A percentile compares a stretch with the other conserved stretches of the same genome.
Conservation (phyloP, 345 rosid genomes). For the Brassica incana region DNA sequence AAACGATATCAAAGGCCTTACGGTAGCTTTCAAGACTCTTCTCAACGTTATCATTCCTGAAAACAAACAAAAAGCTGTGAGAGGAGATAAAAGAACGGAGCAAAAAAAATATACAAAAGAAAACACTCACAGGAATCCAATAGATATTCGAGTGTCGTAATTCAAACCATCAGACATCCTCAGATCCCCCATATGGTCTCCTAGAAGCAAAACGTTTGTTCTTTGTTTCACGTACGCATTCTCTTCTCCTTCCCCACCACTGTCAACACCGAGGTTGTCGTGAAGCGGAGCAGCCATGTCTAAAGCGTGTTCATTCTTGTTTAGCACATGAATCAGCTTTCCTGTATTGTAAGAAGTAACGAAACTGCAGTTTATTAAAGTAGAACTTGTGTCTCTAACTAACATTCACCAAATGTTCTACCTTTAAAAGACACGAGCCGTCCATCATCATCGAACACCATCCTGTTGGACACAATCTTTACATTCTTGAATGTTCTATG, state of each 20-base stretch:
- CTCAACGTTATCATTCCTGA: constrained; percentile 75
- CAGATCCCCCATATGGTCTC: constrained; percentile 85
- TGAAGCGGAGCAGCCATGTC: constrained; percentile 90
- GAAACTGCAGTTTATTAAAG: constrained; percentile 8
- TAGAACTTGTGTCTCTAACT: background rate
- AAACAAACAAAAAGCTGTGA: too few species aligned
- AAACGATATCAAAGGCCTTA: constrained; percentile 70
- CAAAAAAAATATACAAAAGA: too few species aligned
- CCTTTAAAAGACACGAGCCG: constrained; percentile 78
- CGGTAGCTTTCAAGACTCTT: constrained; percentile 61
- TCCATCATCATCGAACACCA: constrained; percentile 67
- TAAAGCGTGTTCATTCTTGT: constrained; percentile 87
- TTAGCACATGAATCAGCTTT: constrained; percentile 75
- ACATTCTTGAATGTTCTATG: constrained; percentile 68
- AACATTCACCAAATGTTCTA: constrained; percentile 28
- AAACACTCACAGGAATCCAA: constrained; percentile 90
- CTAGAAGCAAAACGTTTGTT: constrained; percentile 81
- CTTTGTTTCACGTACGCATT: constrained; percentile 55
- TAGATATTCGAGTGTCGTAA: constrained; percentile 70
- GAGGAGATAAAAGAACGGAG: too few species aligned
- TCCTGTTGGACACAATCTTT: constrained; percentile 76
- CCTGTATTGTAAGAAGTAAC: constrained; percentile 50
- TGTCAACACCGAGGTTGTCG: constrained; percentile 50
- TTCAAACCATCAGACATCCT: constrained; percentile 88
- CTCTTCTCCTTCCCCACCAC: constrained; percentile 40